Percentiles rank a stretch among this genome's conserved stretches.
Evolutionary conservation across 176 grass and related monocot species (phyloP).

Genomic region (Canna indica): DNA sequence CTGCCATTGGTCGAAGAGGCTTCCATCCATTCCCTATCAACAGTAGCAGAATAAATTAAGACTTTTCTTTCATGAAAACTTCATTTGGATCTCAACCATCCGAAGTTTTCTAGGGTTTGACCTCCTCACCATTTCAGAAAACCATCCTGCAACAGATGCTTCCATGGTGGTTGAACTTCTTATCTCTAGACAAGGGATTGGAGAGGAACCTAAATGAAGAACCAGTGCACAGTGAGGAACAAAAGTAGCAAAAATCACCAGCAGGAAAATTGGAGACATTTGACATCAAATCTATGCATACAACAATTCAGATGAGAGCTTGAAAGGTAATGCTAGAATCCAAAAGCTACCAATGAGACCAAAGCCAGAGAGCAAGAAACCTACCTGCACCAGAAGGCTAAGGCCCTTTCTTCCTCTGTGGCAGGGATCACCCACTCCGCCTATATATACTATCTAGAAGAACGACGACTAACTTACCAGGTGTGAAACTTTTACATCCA

Average conservation of each 20-base stretch:
- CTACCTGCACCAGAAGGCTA: conserved; percentile 7
- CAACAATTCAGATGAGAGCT: neutral
- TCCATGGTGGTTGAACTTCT: neutral
- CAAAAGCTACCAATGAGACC: neutral
- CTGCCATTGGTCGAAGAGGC: conserved; percentile 89
- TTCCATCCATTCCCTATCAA: conserved; percentile 58
- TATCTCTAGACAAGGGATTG: neutral
- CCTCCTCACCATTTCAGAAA: conserved; percentile 3
- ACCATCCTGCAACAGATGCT: conserved; percentile 3
- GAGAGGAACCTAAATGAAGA: neutral
- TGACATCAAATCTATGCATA: neutral
- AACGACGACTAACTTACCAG: neutral
- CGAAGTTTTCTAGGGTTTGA: neutral
- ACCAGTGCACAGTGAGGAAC: neutral
- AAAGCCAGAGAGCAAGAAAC: neutral
- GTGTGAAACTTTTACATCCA: no score
- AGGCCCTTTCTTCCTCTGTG: conserved; percentile 2
- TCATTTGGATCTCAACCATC: neutral
- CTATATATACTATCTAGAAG: neutral
- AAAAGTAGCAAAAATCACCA: neutral
- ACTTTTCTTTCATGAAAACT: neutral
- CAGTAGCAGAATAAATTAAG: neutral
- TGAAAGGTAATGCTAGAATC: neutral
- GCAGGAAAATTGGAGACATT: neutral
- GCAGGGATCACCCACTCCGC: neutral